Evolutionary conservation across 2,329 filamentous ascomycete species (phyloP), one percentile per base, ranked within the genome.

Genomic region (Colletotrichum sp.): DNA sequence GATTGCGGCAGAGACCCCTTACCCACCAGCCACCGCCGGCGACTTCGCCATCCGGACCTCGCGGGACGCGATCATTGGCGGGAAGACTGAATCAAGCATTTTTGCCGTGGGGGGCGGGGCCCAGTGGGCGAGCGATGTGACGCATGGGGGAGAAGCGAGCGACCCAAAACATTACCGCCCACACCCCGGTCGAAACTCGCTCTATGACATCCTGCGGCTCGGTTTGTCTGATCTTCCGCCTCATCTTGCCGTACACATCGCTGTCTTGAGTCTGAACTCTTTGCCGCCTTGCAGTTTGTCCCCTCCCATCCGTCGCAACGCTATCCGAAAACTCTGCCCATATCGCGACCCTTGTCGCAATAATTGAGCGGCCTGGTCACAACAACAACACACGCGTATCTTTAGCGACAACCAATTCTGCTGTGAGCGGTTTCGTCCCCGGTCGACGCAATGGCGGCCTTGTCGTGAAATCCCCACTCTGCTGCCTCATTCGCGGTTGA

Each of bases 221-320:
- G 21, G n/a, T 75, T 18, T 76, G 75, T 76, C 60, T 76, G 75
- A 76, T 76, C 71, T 75, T 75, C 75, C 66, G 67, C 66, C 72
- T 76, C 71, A 67, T 67, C 60, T 66, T 67, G 59, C 64, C 49
- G 12, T 69, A 30, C 32, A 49, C 70, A 55, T 59, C 34, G 57
- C 26, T 34, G 44, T 30, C 39, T 12, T 21, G 28, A 44, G 64
- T 39, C 70, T 64, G 69, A 60, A 49, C 39, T 63, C n/a, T 15
- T 55, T 44, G 55, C 57, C n/a, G 59, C 44, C 34, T 15, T 34
- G 21, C 62, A 39, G 57, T 34, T 39, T n/a, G 30, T 55, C 28
- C 55, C 32, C 44, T 26, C 26, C 34, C 10, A 28, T 13, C 16
- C 39, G 55, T 64, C 63, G 63, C 59, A 73, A 52, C 57, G 39